Base-by-base conservation (phyloP, 345 rosid species). In the Pelargonium nanum region DNA sequence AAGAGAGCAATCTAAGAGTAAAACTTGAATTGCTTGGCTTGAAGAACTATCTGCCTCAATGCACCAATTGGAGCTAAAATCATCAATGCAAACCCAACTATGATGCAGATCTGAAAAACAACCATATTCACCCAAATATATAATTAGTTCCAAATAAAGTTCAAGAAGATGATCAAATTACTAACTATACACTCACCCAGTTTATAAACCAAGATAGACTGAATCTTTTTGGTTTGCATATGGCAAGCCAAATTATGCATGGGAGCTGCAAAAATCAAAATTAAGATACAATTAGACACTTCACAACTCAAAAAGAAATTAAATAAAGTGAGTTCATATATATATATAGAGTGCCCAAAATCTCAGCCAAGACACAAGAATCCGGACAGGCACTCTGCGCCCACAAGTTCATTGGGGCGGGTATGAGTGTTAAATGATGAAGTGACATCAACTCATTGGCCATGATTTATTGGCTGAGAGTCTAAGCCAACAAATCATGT, bases 181-280 rank as follows among this genome's bases (percentile, higher is more conserved):
- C 26, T 24, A 53, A 54, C 25, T 7, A 6, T 4, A 19, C 19
- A 61, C 75, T 17, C 76, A 84, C 93, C 93, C 91, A 86, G 62
- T 86, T 88, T 4, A 65, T 19, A 13, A 65, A 19, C 93, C 93
- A 84, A 8, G 91, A 84, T 19, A 80, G 66, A 75, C 91, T 56
- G 70, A 84, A 88, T 67, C 25, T 84, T 71, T 67, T 81, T 23
- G 93, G 93, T 64, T 88, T 88, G 79, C 62, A 69, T 69, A 86
- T 51, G 52, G 64, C 57, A 22, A 89, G 85, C 91, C 91, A 89
- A 13, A 89, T 82, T 65, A 85, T 75, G 85, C 89, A 84, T 30
- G 96, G 96, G 23, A 89, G 83, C 93, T 88, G 78, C 72, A 72
- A n/a, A 50, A 10, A 32, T n/a, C 10, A 20, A 7, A 9, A 32